Conservation (phyloP, 305 asterid genomes). For the Solanum hybrid region DNA sequence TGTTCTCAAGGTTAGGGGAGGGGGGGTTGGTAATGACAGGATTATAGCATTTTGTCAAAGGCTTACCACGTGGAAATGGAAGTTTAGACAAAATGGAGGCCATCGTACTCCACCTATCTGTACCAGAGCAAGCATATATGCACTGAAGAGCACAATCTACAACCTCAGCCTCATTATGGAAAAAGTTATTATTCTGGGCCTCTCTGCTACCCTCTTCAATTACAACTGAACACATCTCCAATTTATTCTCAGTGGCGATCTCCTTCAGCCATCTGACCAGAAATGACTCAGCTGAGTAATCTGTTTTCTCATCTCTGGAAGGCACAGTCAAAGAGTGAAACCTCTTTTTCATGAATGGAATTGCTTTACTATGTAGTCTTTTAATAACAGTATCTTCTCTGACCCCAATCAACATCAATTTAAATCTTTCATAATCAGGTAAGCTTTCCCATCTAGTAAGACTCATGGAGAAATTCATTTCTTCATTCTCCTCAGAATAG, state of each 20-base stretch:
- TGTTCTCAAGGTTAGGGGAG: not conserved
- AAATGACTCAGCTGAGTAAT: conserved; percentile 47
- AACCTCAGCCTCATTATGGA: conserved; percentile 58
- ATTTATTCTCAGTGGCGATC: conserved; percentile 56
- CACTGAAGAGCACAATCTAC: conserved; percentile 79
- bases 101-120: conserved; percentile 84
- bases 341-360: conserved; percentile 72
- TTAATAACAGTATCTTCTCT: conserved; percentile 55
- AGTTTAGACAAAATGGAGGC: conserved; percentile 68
- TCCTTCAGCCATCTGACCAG: conserved; percentile 85
- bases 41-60: conserved; percentile 12
- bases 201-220: conserved; percentile 73
- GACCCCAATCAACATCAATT: conserved; percentile 58
- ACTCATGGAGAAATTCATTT: conserved; percentile 46
- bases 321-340: conserved; percentile 13
- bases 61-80: conserved; percentile 56
- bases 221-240: conserved; percentile 61
- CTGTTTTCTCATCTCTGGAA: conserved; percentile 23
- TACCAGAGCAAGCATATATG: conserved; percentile 68
- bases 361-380: conserved; percentile 59
- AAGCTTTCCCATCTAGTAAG: conserved; percentile 74
- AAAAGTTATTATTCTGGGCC: conserved; percentile 34
- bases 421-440: conserved; percentile 84
- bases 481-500: conserved; percentile 51
- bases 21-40: not conserved